Evolutionary conservation across 495 filamentous ascomycete species (phyloP).

Genomic region (Aspergillus biplanus): DNA sequence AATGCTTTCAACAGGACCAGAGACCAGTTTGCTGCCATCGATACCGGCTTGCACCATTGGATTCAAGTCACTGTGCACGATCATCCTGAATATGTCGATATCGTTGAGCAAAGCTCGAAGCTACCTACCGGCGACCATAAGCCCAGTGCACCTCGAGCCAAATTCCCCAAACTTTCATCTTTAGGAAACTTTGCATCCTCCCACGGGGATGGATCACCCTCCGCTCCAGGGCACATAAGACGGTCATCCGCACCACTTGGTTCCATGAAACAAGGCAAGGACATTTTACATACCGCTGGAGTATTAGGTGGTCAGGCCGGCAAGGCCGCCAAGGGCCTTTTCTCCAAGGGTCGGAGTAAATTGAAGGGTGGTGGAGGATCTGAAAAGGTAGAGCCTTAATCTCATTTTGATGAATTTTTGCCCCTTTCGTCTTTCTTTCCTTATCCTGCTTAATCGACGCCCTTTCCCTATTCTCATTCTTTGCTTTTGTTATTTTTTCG

Average conservation of each 20-base stretch:
- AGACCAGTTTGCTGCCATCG: constrained; percentile 66
- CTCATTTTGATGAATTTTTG: constrained; percentile 36
- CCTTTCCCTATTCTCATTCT: constrained; percentile 30
- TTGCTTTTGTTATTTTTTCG: constrained; percentile 8
- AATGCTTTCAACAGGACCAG: constrained; percentile 69
- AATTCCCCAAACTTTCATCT: constrained; percentile 50
- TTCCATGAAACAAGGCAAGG: constrained; percentile 65
- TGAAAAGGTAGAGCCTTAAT: constrained; percentile 81
- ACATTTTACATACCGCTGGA: constrained; percentile 79
- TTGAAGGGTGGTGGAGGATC: constrained; percentile 60
- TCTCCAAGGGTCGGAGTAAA: constrained; percentile 85
- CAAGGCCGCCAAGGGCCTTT: constrained; percentile 81
- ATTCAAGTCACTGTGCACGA: constrained; percentile 52
- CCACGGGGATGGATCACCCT: constrained; percentile 51
- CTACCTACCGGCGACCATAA: constrained; percentile 34
- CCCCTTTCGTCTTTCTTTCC: constrained; percentile 20
- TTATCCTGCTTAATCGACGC: constrained; percentile 25
- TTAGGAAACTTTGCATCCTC: constrained; percentile 39
- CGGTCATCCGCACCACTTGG: constrained; percentile 43
- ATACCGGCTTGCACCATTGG: constrained; percentile 80
- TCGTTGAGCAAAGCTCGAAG: constrained; percentile 41
- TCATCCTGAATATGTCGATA: constrained; percentile 56
- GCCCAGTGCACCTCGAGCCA: constrained; percentile 43
- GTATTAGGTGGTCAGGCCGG: constrained; percentile 69
- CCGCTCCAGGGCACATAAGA: constrained; percentile 36